phyloP scores from a whole-genome alignment of 2,329 filamentous ascomycete genomes.

The Chaetomiaceae sp. region DNA sequence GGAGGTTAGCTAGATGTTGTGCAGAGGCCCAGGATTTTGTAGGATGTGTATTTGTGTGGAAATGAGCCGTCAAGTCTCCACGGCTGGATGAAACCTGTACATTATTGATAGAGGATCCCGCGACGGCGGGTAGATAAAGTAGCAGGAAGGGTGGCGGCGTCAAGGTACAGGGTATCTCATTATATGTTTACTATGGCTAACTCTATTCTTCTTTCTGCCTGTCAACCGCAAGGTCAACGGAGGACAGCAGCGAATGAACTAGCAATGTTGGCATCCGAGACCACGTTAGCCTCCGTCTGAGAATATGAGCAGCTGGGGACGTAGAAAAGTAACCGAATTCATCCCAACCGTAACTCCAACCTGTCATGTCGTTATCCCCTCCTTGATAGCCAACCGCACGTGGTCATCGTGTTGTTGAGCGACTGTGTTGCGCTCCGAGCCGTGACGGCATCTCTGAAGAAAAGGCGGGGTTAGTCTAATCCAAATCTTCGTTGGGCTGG shows the following conservation, averaged over 20 bases:
- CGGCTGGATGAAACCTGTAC: not conserved
- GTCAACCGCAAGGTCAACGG: not conserved
- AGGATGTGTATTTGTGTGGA: not conserved
- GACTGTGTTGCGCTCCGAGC: not conserved
- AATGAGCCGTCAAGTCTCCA: not conserved
- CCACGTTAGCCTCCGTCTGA: conserved; percentile 40
- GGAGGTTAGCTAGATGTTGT: conserved; percentile 9
- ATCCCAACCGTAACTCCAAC: conserved; percentile 16
- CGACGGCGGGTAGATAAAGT: too few relatives aligned
- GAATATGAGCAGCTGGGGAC: conserved; percentile 34
- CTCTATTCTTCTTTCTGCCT: not conserved
- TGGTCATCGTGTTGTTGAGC: not conserved
- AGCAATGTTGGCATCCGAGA: conserved; percentile 7
- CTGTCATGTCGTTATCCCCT: not conserved
- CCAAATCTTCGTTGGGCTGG: conserved; percentile 69
- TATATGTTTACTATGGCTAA: not conserved
- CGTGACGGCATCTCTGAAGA: conserved; percentile 14
- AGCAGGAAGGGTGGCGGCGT: too few relatives aligned
- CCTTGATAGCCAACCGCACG: conserved; percentile 1
- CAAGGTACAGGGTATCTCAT: conserved; percentile 14
- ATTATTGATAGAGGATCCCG: too few relatives aligned
- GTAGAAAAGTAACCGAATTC: conserved; percentile 30
- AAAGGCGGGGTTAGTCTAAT: conserved; percentile 43
- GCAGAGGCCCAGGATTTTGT: not conserved
- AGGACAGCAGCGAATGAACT: not conserved